Evolutionary conservation across 225 moss, liverwort and hornwort genomes (phyloP), one percentile per base, ranked within the genome.

Genomic region (Pseudisothecium myosuroides): DNA sequence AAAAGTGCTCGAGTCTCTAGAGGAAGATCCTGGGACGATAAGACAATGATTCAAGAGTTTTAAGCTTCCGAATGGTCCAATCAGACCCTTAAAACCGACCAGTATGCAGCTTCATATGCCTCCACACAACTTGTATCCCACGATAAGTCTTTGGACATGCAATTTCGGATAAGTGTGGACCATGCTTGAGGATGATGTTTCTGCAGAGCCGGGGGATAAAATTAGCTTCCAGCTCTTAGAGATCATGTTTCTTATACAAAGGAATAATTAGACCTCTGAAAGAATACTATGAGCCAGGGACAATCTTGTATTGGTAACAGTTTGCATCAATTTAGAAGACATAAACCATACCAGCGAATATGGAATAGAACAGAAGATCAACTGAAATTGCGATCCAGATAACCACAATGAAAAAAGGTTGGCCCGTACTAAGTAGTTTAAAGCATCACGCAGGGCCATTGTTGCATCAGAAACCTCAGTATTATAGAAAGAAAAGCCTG

Each of bases 121-220:
- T 96, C 92, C 68, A 90, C 93, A 94, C 95, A 96, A 66, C 77
- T 91, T 75, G 93, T 90, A 77, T 94, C 93, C 95, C 94, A 95
- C 12, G 93, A 92, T n/a, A 87, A 69, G 86, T 93, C 93, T 68
- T 77, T 91, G 68, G 90, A 87, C 90, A 93, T 96, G 90, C 93
- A 94, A 86, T 93, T 94, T 50, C 76, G 86, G 83, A 94, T 79
- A 36, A 96, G 94, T 62, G 71, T 87, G 36, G 92, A 74, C 95
- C 96, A 96, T 75, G 54, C 87, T 76, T 91, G 89, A 55, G 90
- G 92, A 90, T 94, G 90, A 50, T 60, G 80, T 85, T 88, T 88
- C 92, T 96, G 94, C 83, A 91, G 66, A 83, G 59, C 61, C 54
- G 49, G 29, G 31, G 54, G 27, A 67, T 50, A 62, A 55, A 87